Evolutionary conservation across 306 rosid genomes (phyloP).

Genomic region (Sesbania bispinosa): DNA sequence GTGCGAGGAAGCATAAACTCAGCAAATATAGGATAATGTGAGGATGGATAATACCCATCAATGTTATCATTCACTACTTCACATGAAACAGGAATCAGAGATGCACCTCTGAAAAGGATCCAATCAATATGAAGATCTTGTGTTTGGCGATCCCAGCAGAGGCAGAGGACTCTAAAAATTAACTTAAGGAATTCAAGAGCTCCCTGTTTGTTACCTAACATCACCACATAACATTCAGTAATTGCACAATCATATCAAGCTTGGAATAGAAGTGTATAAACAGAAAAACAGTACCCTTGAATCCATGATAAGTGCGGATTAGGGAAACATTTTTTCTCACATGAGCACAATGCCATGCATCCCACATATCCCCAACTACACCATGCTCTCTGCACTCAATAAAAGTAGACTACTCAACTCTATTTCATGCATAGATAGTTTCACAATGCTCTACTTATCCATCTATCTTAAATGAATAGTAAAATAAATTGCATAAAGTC

Average conservation of each 20-base stretch:
- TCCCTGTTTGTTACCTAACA: slow-evolving; percentile 94
- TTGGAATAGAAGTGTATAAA: too few relatives aligned
- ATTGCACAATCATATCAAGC: neutral
- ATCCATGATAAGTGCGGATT: slow-evolving; percentile 92
- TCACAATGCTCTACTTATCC: too few relatives aligned
- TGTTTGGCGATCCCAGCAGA: slow-evolving; percentile 99
- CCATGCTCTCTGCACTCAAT: slow-evolving; percentile 81
- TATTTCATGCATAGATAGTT: neutral
- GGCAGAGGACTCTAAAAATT: slow-evolving; percentile 90
- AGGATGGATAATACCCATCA: slow-evolving; percentile 87
- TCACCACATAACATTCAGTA: slow-evolving; percentile 2
- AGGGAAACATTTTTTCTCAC: slow-evolving; percentile 82
- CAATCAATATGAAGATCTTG: slow-evolving; percentile 97
- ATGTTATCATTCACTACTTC: slow-evolving; percentile 87
- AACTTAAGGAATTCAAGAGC: slow-evolving; percentile 81
- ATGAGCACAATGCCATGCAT: slow-evolving; percentile 89
- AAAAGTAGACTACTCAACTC: too few relatives aligned
- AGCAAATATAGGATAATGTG: slow-evolving; percentile 83
- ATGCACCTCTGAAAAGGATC: slow-evolving; percentile 97
- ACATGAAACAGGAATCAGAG: slow-evolving; percentile 84
- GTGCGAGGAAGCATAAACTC: slow-evolving; percentile 98
- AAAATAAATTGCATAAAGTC: neutral
- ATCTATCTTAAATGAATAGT: neutral
- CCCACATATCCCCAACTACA: slow-evolving; percentile 97
- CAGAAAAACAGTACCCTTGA: slow-evolving; percentile 60